These are phyloP conservation scores for Talaromyces marneffei DNA, from an alignment of 2,329 filamentous ascomycete genomes.

Conservation along the genomic window DNA sequence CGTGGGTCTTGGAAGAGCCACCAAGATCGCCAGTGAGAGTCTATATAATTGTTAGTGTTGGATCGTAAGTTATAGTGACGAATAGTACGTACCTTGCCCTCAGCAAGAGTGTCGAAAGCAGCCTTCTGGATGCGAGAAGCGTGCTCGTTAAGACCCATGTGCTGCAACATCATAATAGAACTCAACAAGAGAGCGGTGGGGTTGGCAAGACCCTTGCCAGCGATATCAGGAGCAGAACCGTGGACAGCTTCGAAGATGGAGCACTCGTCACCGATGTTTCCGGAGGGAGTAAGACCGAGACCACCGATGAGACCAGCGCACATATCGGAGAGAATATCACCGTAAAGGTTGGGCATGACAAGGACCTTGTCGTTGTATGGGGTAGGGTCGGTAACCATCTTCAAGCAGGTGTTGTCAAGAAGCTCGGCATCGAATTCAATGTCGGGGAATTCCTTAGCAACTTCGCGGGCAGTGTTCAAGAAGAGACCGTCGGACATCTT, in stretches of 20 bases:
- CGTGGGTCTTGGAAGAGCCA: constrained; percentile 89
- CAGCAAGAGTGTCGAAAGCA: constrained; percentile 88
- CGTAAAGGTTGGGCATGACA: constrained; percentile 96
- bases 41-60: constrained; percentile 31
- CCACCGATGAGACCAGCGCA: constrained; percentile 97
- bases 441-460: constrained; percentile 90
- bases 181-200: constrained; percentile 90
- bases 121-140: constrained; percentile 86
- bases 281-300: constrained; percentile 91
- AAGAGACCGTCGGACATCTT: constrained; percentile 99
- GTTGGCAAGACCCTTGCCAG: constrained; percentile 92
- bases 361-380: constrained; percentile 99
- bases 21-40: constrained; percentile 90
- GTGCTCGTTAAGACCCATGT: constrained; percentile 86
- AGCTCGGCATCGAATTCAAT: constrained; percentile 98
- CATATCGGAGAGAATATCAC: constrained; percentile 99
- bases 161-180: constrained; percentile 99
- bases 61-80: not conserved
- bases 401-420: constrained; percentile 97
- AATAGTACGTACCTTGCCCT: constrained; percentile 67
- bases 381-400: constrained; percentile 92
- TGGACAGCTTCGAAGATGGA: constrained; percentile 99
- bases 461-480: constrained; percentile 75
- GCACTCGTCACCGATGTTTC: constrained; percentile 98
- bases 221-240: constrained; percentile 93